Conservation (phyloP, 2,329 filamentous ascomycete species). For the Beauveria scarabaeidicola region DNA sequence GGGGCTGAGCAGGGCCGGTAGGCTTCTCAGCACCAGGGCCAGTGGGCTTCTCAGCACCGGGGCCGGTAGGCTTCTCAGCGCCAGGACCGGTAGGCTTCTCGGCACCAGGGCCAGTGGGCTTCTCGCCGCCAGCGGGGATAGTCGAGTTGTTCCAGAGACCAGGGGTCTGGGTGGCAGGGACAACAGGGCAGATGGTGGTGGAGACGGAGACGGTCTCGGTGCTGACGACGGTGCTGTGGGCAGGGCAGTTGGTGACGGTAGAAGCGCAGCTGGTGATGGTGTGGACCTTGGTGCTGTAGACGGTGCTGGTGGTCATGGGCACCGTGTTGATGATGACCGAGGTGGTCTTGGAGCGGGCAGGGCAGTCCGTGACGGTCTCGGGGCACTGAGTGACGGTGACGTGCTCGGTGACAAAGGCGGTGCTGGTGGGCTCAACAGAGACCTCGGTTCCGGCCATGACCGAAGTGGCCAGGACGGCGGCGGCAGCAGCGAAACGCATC, state of each 20-base stretch:
- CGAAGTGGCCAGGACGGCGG: constrained; percentile 36
- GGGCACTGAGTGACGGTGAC: constrained; percentile 55
- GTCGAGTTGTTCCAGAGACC: constrained; percentile 14
- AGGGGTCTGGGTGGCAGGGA: constrained; percentile 18
- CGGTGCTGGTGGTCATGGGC: constrained; percentile 41
- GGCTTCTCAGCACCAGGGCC: constrained; percentile 14
- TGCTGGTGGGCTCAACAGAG: constrained; percentile 26
- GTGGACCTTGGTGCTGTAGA: constrained; percentile 50
- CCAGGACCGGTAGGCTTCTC: neutral
- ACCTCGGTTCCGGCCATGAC: constrained; percentile 21
- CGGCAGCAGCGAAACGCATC: constrained; percentile 53
- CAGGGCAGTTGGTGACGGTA: constrained; percentile 55
- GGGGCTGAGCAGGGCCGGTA: neutral
- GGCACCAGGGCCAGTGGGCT: constrained; percentile 12
- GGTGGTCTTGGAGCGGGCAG: constrained; percentile 32
- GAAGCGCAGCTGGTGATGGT: constrained; percentile 55
- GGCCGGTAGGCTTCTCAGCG: neutral
- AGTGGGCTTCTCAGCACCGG: constrained; percentile 12
- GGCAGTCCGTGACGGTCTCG: constrained; percentile 54
- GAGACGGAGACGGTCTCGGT: constrained; percentile 31
- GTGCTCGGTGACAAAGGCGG: constrained; percentile 50
- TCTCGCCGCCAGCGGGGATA: constrained; percentile 11
- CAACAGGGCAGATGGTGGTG: constrained; percentile 33
- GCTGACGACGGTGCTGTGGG: constrained; percentile 26
- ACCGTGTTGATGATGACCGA: constrained; percentile 29